Percentiles rank a stretch among this genome's conserved stretches.
phyloP scores from a whole-genome alignment of 225 moss, liverwort and hornwort species.

The Takakia lepidozioides region DNA sequence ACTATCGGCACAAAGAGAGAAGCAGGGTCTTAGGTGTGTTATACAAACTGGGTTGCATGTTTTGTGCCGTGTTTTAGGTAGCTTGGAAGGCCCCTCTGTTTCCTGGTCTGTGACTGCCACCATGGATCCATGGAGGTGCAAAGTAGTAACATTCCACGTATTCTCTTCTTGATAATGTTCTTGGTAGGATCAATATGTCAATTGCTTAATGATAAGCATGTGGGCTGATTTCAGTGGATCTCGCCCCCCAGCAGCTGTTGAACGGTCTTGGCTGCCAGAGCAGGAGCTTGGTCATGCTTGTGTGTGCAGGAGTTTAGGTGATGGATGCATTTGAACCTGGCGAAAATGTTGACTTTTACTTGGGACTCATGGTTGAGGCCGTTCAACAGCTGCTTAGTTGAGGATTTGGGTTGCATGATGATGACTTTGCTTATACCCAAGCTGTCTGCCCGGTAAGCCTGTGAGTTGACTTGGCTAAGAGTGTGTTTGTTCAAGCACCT shows the following conservation, averaged over 20 bases:
- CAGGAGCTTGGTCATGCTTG: conserved; percentile 17
- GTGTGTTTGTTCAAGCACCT: no score
- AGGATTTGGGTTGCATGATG: no score
- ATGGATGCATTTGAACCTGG: conserved; percentile 28
- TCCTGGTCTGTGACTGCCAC: neutral
- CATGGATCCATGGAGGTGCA: neutral
- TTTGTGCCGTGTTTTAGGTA: neutral
- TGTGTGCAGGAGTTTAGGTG: conserved; percentile 27
- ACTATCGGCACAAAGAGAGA: conserved; percentile 83
- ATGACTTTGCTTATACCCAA: no score
- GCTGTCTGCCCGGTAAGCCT: no score
- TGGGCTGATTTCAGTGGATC: conserved; percentile 28
- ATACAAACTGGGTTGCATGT: neutral
- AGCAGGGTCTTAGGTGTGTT: conserved; percentile 77
- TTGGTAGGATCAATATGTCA: neutral
- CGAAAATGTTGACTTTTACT: conserved; percentile 17
- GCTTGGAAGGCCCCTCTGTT: neutral
- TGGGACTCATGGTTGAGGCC: conserved; percentile 31
- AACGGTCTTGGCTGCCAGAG: conserved; percentile 43
- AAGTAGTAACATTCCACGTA: neutral
- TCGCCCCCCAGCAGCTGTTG: conserved; percentile 45
- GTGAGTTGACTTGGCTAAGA: no score
- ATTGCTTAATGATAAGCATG: conserved; percentile 11
- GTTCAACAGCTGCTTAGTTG: conserved; percentile 68
- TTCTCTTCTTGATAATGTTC: neutral